A percentile compares a stretch with the other conserved stretches of the same genome.
Evolutionary conservation across 2,329 filamentous ascomycete genomes (phyloP).

Genomic region (Xylaria polymorpha): DNA sequence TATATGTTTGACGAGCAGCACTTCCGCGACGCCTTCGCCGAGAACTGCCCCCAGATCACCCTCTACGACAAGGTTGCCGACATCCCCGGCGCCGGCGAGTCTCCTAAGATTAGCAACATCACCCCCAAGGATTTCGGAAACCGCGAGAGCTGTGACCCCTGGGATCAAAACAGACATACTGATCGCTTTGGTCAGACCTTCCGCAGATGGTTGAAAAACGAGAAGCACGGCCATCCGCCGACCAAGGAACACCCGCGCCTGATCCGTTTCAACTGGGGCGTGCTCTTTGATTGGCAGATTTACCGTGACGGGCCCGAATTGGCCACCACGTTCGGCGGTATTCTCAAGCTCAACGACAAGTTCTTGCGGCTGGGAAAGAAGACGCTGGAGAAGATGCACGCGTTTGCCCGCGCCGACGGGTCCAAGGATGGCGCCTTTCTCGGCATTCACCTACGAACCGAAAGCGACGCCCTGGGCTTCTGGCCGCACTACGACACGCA

Average conservation of each 20-base stretch:
- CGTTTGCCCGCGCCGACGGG: conserved; percentile 44
- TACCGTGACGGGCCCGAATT: conserved; percentile 61
- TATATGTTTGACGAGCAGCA: conserved; percentile 62
- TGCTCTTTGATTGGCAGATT: conserved; percentile 60
- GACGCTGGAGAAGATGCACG: conserved; percentile 52
- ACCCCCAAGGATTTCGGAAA: conserved; percentile 56
- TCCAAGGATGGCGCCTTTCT: conserved; percentile 48
- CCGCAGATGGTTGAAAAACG: conserved; percentile 49
- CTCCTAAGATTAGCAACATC: conserved; percentile 54
- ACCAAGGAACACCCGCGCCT: conserved; percentile 51
- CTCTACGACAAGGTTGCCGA: conserved; percentile 54
- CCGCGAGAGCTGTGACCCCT: conserved; percentile 54
- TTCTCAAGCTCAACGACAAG: conserved; percentile 57
- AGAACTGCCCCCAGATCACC: conserved; percentile 57
- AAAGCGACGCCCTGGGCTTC: conserved; percentile 58
- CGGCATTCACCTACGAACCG: conserved; percentile 61
- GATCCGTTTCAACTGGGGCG: conserved; percentile 58
- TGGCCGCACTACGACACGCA: conserved; percentile 60
- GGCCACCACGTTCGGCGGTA: conserved; percentile 56
- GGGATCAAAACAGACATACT: conserved; percentile 57
- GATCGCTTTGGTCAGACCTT: conserved; percentile 54
- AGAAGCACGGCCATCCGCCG: conserved; percentile 44
- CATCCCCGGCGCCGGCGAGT: conserved; percentile 53
- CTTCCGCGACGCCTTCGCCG: conserved; percentile 54
- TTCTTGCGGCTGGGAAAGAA: conserved; percentile 55